phyloP scores from a whole-genome alignment of 495 filamentous ascomycete genomes.

The Penicillium antarcticum region DNA sequence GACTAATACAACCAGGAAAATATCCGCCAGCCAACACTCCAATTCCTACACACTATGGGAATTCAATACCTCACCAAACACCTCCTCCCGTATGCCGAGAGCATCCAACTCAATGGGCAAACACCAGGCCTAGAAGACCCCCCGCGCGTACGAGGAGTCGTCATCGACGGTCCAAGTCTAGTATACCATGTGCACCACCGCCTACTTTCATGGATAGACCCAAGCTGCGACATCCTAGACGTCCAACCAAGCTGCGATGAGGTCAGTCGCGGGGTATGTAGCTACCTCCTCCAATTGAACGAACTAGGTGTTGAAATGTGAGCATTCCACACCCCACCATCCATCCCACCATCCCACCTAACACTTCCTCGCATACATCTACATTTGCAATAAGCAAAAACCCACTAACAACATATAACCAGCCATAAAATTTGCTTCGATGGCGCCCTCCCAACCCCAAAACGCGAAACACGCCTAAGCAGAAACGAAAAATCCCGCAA shows the following conservation, averaged over 20 bases:
- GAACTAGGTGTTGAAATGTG: slow-evolving; percentile 57
- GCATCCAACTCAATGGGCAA: slow-evolving; percentile 34
- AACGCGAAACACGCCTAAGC: slow-evolving; percentile 48
- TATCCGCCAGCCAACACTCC: not conserved
- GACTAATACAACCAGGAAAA: not conserved
- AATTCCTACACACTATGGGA: slow-evolving; percentile 52
- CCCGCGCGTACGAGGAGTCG: slow-evolving; percentile 35
- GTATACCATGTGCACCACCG: slow-evolving; percentile 66
- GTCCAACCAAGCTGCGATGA: slow-evolving; percentile 57
- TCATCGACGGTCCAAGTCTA: slow-evolving; percentile 74
- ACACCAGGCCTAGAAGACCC: not conserved
- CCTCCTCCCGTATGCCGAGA: slow-evolving; percentile 55
- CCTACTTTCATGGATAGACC: slow-evolving; percentile 39
- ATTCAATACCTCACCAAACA: slow-evolving; percentile 60
- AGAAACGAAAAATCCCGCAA: slow-evolving; percentile 49
- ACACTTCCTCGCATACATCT: too few relatives aligned
- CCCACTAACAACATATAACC: not conserved
- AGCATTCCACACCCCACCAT: slow-evolving; percentile 6
- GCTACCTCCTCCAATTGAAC: slow-evolving; percentile 57
- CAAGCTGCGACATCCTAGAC: slow-evolving; percentile 41
- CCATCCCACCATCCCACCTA: too few relatives aligned
- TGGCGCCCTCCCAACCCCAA: slow-evolving; percentile 62
- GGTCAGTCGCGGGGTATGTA: slow-evolving; percentile 54
- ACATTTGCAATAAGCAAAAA: too few relatives aligned
- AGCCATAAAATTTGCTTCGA: slow-evolving; percentile 70